Evolutionary conservation across 352 stramenopile genomes (phyloP), one percentile per base, ranked within the genome.

Genomic region (Globisporangium middletonii): DNA sequence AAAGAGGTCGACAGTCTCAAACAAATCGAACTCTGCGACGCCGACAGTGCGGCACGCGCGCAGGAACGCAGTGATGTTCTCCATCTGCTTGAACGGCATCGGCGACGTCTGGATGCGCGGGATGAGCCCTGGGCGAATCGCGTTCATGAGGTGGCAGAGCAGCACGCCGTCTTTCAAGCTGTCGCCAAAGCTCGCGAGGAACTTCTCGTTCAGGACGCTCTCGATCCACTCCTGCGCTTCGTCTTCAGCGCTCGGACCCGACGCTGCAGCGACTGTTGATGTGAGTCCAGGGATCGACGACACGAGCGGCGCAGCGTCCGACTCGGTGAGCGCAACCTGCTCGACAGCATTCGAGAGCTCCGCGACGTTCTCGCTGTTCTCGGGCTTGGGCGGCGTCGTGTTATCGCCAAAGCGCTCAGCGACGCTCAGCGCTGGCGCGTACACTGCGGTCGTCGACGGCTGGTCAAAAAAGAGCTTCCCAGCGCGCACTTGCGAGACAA

Each of bases 1-100:
- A 57, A 83, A 96, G 15, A 97, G 64, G 46, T 96, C 89, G 13
- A 96, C 80, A 1, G 89, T 96, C 66, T 95, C 88, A 51, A 96
- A 97, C n/a, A 96, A 65, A 62, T 95, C 88, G 59, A 92, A 89
- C 62, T 96, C 83, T 1, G 79, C 68, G 16, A 96, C 89, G n/a
- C 88, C 86, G 44, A 96, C 63, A 0, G 60, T 61, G n/a, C 88
- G 77, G 53, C 83, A 95, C 2, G 79, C 85, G 19, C 77, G 81
- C 26, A 97, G 61, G 54, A 96, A 97, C 53, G 63, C 70, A 8
- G 71, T 85, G 49, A 96, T 75, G 63, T 97, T 97, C 60, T 97
- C 88, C 86, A 96, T 96, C 60, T 94, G 86, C 72, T 92, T 94
- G 68, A 96, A 96, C 5, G 81, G 79, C 71, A 88, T 90, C 5